These are phyloP conservation scores for Evernia prunastri DNA, from an alignment of 495 filamentous ascomycete genomes.

Conservation along the genomic window DNA sequence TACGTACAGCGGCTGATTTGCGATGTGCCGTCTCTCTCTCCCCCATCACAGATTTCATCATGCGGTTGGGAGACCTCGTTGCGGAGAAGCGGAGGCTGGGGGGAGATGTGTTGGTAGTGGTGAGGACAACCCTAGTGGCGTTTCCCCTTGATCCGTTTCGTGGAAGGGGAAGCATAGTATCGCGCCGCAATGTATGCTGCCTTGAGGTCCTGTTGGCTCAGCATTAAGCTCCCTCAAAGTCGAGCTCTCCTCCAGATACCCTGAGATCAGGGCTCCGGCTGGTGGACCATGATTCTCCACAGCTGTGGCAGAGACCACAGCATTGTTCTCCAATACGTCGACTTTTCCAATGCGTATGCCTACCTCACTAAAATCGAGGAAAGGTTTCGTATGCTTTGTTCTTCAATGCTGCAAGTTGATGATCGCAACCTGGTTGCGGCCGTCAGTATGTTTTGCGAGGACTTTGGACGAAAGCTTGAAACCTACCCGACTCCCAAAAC, in stretches of 20 bases:
- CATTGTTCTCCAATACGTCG: background rate
- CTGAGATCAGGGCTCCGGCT: background rate
- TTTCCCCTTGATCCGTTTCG: background rate
- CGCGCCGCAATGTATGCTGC: background rate
- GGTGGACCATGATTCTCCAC: background rate
- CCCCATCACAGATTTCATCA: background rate
- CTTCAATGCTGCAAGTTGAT: slow-evolving; percentile 18
- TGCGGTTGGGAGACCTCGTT: background rate
- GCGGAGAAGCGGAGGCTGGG: background rate
- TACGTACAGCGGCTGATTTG: background rate
- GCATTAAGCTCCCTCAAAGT: background rate
- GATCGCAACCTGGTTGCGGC: slow-evolving; percentile 8
- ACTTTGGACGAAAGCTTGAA: background rate
- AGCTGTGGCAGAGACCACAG: background rate
- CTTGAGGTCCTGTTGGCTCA: background rate
- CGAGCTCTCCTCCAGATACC: background rate
- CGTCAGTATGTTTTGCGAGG: background rate
- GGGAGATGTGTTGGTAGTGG: background rate
- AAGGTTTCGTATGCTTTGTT: background rate
- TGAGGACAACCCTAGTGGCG: background rate
- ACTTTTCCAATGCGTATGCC: background rate
- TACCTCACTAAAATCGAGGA: background rate
- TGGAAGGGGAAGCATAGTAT: background rate
- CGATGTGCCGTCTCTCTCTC: background rate
- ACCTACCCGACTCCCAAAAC: slow-evolving; percentile 62